Percentiles rank a stretch among this genome's conserved stretches.
Evolutionary conservation across 2,329 filamentous ascomycete genomes (phyloP).

Genomic region (Claviceps quebecensis): DNA sequence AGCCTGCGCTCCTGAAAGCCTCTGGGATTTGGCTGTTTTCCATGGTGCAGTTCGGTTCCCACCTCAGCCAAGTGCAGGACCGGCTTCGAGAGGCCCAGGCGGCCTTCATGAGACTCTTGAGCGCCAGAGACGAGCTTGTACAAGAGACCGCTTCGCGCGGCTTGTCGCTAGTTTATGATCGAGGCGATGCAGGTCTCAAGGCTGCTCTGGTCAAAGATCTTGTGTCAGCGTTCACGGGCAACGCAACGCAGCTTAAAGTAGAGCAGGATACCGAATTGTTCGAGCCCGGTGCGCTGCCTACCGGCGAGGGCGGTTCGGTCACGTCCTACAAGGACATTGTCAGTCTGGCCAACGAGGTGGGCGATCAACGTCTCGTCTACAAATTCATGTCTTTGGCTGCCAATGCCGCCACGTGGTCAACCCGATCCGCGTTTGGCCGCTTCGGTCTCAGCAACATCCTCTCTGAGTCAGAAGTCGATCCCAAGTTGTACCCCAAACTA

Average conservation of each 20-base stretch:
- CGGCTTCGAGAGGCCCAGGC: slow-evolving; percentile 67
- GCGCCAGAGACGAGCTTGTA: slow-evolving; percentile 81
- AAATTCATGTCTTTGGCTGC: slow-evolving; percentile 96
- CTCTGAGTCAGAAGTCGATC: slow-evolving; percentile 75
- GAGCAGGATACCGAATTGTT: slow-evolving; percentile 87
- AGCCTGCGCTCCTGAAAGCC: slow-evolving; percentile 79
- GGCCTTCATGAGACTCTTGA: slow-evolving; percentile 77
- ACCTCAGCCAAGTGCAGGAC: slow-evolving; percentile 58
- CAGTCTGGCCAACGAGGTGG: slow-evolving; percentile 86
- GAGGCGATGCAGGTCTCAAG: slow-evolving; percentile 68
- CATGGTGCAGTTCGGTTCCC: slow-evolving; percentile 78
- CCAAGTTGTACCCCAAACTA: slow-evolving; percentile 88
- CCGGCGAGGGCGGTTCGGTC: slow-evolving; percentile 74
- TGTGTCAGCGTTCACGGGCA: slow-evolving; percentile 76
- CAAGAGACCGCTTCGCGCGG: slow-evolving; percentile 91
- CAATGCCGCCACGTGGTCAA: slow-evolving; percentile 94
- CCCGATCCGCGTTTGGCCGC: slow-evolving; percentile 86
- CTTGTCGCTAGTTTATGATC: slow-evolving; percentile 84
- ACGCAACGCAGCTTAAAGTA: slow-evolving; percentile 62
- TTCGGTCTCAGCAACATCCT: slow-evolving; percentile 89
- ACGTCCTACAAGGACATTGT: slow-evolving; percentile 98
- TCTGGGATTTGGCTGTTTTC: slow-evolving; percentile 93
- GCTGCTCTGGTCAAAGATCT: slow-evolving; percentile 76
- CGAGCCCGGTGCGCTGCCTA: slow-evolving; percentile 78
- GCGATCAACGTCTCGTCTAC: slow-evolving; percentile 91